Base-by-base conservation (phyloP, 192 early-diverging fungal genomes). In the Umbelopsis sp. region DNA sequence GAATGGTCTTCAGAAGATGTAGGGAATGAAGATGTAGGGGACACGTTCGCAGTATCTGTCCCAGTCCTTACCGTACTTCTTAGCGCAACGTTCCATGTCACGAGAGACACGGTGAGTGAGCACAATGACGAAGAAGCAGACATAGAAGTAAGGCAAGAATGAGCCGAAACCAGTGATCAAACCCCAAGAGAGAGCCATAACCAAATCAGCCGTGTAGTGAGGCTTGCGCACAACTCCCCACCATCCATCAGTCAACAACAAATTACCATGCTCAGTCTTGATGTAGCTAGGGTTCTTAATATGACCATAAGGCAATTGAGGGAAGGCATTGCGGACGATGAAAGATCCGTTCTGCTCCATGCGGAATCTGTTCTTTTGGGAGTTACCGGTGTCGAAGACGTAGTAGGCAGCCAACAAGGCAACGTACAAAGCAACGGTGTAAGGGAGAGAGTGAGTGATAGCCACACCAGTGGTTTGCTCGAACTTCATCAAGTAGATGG, bases 21-120 rank as follows among this genome's bases (percentile, higher is more conserved):
- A 83, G 21, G 95, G 95, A 43, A 97, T 84, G 71, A 97, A 91
- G 71, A 89, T 85, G 72, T 91, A 95, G 4, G 90, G 91, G 0
- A 97, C 95, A 0, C 75, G 59, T 54, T 85, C 73, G 69, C 89
- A 91, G 81, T 97, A 97, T 62, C 79, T 75, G 31, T 89, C 85
- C 96, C 96, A 97, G 75, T 95, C 94, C 66, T 88, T 89, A 45
- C 92, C 92, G 80, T 97, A 97, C 81, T 97, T 97, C 24, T 82
- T 83, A 34, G 88, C 81, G 80, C 96, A 97, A 69, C 91, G 88
- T 72, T 88, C 80, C 80, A 95, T 94, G 78, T 97, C 96, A 36
- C 96, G 86, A 69, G 80, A 76, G 36, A 89, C 90, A 70, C 96
- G 92, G 81, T 97, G 96, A 43, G 91, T 74, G 17, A 97, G 84